phyloP scores from a whole-genome alignment of 768 basidiomycete species.

The Suillus lakei region DNA sequence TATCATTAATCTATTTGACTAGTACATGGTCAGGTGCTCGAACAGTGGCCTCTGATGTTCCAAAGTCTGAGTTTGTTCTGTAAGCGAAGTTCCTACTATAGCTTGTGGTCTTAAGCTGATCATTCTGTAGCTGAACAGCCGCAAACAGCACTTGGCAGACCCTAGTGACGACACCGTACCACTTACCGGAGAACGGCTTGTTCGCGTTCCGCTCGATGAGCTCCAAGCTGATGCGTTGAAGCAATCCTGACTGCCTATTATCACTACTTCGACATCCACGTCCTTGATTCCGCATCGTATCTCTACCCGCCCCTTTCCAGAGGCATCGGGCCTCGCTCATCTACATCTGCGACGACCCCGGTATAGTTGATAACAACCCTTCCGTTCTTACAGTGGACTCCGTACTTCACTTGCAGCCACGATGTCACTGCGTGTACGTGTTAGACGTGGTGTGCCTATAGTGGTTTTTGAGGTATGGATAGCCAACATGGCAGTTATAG shows the following conservation, averaged over 20 bases:
- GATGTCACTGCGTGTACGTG: background rate
- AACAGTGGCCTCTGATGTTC: conserved; percentile 2
- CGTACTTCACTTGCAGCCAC: background rate
- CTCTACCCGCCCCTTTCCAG: background rate
- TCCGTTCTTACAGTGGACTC: background rate
- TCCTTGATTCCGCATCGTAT: background rate
- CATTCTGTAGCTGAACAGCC: conserved; percentile 51
- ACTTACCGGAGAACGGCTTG: conserved; percentile 59
- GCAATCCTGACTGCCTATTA: conserved; percentile 11
- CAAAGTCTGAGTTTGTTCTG: conserved; percentile 69
- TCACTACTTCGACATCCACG: background rate
- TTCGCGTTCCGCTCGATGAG: conserved; percentile 77
- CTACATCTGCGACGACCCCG: background rate
- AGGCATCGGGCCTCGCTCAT: background rate
- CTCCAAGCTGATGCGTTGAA: conserved; percentile 41
- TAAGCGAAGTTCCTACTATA: conserved; percentile 28
- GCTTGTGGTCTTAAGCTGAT: background rate
- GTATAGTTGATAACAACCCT: background rate
- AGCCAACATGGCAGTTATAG: background rate
- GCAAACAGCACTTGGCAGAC: conserved; percentile 34
- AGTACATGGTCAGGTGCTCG: conserved; percentile 3
- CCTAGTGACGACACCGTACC: conserved; percentile 23
- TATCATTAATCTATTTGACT: conserved; percentile 5
- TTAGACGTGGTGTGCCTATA: too few species aligned
- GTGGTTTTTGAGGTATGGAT: too few species aligned